phyloP scores from a whole-genome alignment of 441 rosid genomes.

The Euphorbia corollata region DNA sequence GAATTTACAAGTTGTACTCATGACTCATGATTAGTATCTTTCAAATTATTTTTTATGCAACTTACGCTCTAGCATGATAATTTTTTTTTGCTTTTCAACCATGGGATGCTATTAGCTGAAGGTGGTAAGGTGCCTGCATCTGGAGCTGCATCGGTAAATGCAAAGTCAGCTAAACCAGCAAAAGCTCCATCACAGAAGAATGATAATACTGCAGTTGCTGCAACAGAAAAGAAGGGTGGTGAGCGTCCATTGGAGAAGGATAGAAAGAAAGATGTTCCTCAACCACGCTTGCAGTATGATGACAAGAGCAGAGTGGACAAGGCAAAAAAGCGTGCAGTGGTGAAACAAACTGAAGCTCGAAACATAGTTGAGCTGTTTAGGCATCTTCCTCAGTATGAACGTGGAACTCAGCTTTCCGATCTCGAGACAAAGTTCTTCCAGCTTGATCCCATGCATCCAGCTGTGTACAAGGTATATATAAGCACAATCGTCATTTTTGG shows the following conservation, averaged over 20 bases:
- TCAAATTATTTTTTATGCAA: neutral
- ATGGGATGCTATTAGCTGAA: conserved; percentile 35
- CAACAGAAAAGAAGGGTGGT: conserved; percentile 51
- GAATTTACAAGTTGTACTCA: neutral
- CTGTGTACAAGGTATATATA: conserved; percentile 63
- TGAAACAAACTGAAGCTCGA: conserved; percentile 71
- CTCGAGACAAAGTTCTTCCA: conserved; percentile 59
- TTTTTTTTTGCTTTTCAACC: conserved; percentile 10
- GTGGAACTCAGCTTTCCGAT: conserved; percentile 65
- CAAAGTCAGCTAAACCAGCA: conserved; percentile 43
- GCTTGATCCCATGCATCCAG: conserved; percentile 76
- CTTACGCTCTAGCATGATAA: conserved; percentile 4
- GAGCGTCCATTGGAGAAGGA: conserved; percentile 63
- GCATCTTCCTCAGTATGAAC: conserved; percentile 89
- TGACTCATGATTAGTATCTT: neutral
- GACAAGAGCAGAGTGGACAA: conserved; percentile 72
- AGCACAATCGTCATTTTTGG: conserved; percentile 22
- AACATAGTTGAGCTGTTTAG: conserved; percentile 82
- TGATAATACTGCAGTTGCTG: conserved; percentile 43
- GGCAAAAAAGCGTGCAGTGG: conserved; percentile 82
- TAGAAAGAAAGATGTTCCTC: conserved; percentile 74
- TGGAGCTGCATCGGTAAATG: conserved; percentile 30
- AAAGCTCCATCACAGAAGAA: conserved; percentile 56
- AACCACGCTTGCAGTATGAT: conserved; percentile 89
- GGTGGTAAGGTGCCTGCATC: conserved; percentile 39